Base-by-base conservation (phyloP, 202 grass and related monocot genomes). In the Brachypodium distachyon region DNA sequence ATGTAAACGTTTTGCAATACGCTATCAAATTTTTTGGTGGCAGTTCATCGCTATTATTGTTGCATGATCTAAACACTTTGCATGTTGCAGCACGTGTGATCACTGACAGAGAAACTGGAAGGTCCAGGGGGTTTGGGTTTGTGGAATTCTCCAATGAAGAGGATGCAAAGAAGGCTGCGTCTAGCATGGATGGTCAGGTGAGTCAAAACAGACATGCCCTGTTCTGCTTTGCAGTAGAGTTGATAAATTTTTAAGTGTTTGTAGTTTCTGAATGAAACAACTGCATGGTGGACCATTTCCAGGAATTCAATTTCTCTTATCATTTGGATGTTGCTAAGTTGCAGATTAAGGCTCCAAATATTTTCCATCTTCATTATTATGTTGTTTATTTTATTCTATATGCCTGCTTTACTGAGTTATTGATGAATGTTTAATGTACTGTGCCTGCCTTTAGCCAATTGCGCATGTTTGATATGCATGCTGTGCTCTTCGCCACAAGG, bases 51-150 rank as follows among this genome's bases (percentile, higher is more conserved):
- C n/a, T n/a, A n/a, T 53, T n/a, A 8, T 55, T 4, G 11, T 12
- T 39, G 22, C 28, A 13, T 40, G 23, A 61, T 38, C 17, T 31
- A 47, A 29, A 47, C 0, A 22, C 40, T 31, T 63, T 28, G 78
- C 27, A 22, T 78, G 16, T 65, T 84, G 47, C 87, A 96, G 92
- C 90, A 1, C 75, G 83, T n/a, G 79, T 93, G 11, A 93, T 96
- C 42, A 82, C 53, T 10, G 87, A 93, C 16, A 87, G 92, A 76
- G 96, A 93, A 0, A 68, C 72, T 55, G 92, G 96, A 78, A 93
- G 17, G 84, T 99, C 96, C 3, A 99, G 86, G 70, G 96, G 96
- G 48, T 96, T 99, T 85, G 96, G 96, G 33, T 96, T 99, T 62
- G 83, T 96, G 18, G 85, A 36, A 39, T 93, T 93, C 27, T n/a